Percentiles rank a stretch among this genome's conserved stretches.
phyloP scores from a whole-genome alignment of 495 filamentous ascomycete genomes.

The Podospora pseudocomata region DNA sequence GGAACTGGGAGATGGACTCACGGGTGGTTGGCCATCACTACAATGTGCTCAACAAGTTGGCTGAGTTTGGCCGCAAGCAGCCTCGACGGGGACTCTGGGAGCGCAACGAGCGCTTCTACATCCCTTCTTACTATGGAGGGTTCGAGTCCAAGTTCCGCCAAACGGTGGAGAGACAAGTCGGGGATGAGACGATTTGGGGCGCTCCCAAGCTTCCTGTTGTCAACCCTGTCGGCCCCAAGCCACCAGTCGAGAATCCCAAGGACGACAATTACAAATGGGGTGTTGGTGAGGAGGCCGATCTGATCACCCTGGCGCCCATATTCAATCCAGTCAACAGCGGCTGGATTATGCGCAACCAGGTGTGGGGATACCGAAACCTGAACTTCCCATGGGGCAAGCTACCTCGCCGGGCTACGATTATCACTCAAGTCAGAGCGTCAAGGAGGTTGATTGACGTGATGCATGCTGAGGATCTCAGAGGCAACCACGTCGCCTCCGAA shows the following conservation, averaged over 20 bases:
- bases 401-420: constrained; percentile 62
- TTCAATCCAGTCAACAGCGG: constrained; percentile 61
- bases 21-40: constrained; percentile 69
- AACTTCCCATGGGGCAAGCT: constrained; percentile 46
- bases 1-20: constrained; percentile 76
- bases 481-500: constrained; percentile 63
- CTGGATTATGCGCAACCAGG: constrained; percentile 59
- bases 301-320: constrained; percentile 67
- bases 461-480: constrained; percentile 57
- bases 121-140: constrained; percentile 59
- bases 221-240: constrained; percentile 56
- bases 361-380: constrained; percentile 59
- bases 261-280: constrained; percentile 69
- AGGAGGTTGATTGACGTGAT: constrained; percentile 61
- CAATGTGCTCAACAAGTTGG: constrained; percentile 59
- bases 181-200: constrained; percentile 58
- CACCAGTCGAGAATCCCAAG: constrained; percentile 50
- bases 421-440: constrained; percentile 62
- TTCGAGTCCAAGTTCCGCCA: constrained; percentile 52
- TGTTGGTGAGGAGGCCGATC: constrained; percentile 70
- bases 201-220: constrained; percentile 51
- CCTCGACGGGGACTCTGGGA: constrained; percentile 72
- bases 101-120: constrained; percentile 67
- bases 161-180: constrained; percentile 46
- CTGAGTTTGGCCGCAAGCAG: constrained; percentile 56